Evolutionary conservation across 2,329 filamentous ascomycete genomes (phyloP), one percentile per base, ranked within the genome.

Genomic region (Blastomyces silverae): DNA sequence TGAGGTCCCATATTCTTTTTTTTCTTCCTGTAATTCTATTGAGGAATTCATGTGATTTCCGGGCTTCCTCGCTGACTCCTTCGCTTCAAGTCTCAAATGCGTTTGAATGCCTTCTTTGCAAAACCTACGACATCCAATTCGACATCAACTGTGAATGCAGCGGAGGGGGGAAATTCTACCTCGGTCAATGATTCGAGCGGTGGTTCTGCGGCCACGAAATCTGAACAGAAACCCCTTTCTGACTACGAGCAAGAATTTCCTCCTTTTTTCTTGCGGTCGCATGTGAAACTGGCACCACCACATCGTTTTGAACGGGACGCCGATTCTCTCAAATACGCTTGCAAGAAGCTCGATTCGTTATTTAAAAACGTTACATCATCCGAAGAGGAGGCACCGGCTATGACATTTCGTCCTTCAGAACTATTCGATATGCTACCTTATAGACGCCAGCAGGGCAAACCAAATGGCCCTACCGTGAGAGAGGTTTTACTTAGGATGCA

Each of bases 261-360:
- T 42, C 87, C 90, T 0, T 97, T 97, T 75, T 92, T 89, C 67
- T 73, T 94, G 57, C 89, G 91, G 65, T 82, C 87, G 2, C 84
- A 91, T 71, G 89, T 91, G 1, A 84, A 78, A n/a, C 70, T 97
- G 63, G 91, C 92, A 0, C 81, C 83, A 0, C 69, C 70, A 0
- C 78, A 81, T 60, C 80, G 79, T 2, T 85, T 85, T 37, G 74
- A 81, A 50, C 81, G 87, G 73, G 87, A 90, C 68, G 73, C 82
- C 0, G 80, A 85, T 66, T 83, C 84, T 0, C 79, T 81, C 34
- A 72, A 79, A n/a, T 77, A 87, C 84, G 73, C 81, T 79, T 37
- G 82, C 11, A 75, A 81, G 28, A 81, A 81, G 17, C 76, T 81
- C 37, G 78, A 81, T 57, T 79, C 81, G n/a, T 70, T 69, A 8